Conservation (phyloP, 2,329 filamentous ascomycete species). For the Zymoseptoria tritici region DNA sequence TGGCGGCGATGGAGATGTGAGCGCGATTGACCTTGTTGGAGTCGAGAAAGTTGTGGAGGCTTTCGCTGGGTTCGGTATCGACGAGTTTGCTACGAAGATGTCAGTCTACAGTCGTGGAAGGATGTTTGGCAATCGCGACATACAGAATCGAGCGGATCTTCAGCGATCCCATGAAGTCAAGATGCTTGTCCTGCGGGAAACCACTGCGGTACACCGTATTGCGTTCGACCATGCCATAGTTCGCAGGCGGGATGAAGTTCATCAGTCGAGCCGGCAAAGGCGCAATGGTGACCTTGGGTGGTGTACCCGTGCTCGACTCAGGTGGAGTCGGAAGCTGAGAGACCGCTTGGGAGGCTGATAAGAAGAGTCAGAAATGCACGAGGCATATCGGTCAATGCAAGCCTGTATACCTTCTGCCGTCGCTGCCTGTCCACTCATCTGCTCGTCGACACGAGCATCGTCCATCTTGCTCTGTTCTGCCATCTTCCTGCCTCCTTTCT, state of each 20-base stretch:
- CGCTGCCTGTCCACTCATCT: neutral
- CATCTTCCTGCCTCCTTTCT: neutral
- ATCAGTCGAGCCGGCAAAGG: slow-evolving; percentile 30
- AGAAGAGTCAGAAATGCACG: neutral
- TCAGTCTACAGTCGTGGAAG: slow-evolving; percentile 24
- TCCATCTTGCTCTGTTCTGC: neutral
- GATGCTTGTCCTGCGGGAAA: slow-evolving; percentile 66
- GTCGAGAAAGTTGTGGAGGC: slow-evolving; percentile 54
- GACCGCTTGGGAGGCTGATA: neutral
- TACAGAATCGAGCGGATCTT: slow-evolving; percentile 74
- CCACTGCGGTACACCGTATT: slow-evolving; percentile 73
- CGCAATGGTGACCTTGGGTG: slow-evolving; percentile 12
- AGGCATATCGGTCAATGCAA: neutral
- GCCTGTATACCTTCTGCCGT: neutral
- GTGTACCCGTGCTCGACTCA: slow-evolving; percentile 14
- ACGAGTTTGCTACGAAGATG: slow-evolving; percentile 41
- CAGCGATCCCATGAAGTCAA: slow-evolving; percentile 59
- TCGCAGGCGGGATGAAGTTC: slow-evolving; percentile 48
- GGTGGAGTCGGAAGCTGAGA: slow-evolving; percentile 24
- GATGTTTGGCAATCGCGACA: slow-evolving; percentile 24
- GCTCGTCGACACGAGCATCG: neutral
- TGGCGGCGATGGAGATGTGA: slow-evolving; percentile 74
- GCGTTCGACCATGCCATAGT: slow-evolving; percentile 68
- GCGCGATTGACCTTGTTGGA: slow-evolving; percentile 62
- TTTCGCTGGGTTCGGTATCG: slow-evolving; percentile 38